Evolutionary conservation across 768 basidiomycete species (phyloP), one percentile per base, ranked within the genome.

Genomic region (Cyclocybe cylindracea): DNA sequence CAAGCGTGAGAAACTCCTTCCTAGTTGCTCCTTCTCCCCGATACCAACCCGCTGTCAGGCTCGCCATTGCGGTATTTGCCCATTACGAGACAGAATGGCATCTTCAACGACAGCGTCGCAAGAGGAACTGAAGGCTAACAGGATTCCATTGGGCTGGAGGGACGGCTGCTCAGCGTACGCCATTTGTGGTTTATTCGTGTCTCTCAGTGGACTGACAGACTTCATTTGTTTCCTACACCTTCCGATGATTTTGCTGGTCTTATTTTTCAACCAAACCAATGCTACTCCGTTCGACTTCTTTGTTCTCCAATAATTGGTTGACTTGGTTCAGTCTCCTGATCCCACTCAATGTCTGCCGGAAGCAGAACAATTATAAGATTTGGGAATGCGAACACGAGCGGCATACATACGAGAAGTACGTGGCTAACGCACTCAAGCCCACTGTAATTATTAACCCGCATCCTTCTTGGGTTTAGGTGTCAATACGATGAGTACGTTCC

Each of bases 301-400:
- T 24, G 13, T 29, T 6, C 7, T 9, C 33, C 14, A 11, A n/a
- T 32, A 39, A 24, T 33, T 48, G 24, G 53, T 39, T 51, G 36
- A 33, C 36, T 46, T 37, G 7, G 40, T 33, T 32, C 61, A 97
- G 94, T 48, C 77, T 95, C 24, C 75, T 96, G 57, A 82, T 97
- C 45, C 94, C 94, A 16, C 75, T 97, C 53, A 96, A 97, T 65
- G 73, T 85, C 56, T 97, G 94, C 70, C 84, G 94, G 60, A 85
- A 82, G 68, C 77, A 90, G 63, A 83, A 82, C 44, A 73, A 71
- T 46, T 97, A 93, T 68, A 69, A 90, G 62, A 87, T 91, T n/a
- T 97, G 94, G 94, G 86, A 94, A 58, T 96, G 94, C 68, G 89
- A 93, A 67, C 85, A 94, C 58, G 89, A 96, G 73, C 78, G 87